Evolutionary conservation across 257 asterid genomes (phyloP), one percentile per base, ranked within the genome.

Genomic region (Nicotiana sylvestris): DNA sequence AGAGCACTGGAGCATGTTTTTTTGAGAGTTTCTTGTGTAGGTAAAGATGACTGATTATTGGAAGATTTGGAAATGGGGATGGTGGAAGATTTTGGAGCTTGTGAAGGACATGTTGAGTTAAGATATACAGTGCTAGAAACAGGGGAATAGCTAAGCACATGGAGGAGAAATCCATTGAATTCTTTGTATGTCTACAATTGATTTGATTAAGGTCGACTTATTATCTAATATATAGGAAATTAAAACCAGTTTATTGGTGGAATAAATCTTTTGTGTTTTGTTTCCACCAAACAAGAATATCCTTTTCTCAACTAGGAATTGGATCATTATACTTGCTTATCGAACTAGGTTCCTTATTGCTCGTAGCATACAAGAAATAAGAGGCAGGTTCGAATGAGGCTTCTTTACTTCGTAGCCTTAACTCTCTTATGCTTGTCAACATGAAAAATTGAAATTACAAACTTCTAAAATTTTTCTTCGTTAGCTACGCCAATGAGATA

Each of bases 41-140:
- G 83, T 86, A 78, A 82, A 92, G 92, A 64, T 92, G 97, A 82
- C 98, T 97, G 69, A 91, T 55, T 18, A 91, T 0, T 35, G 98
- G 97, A 0, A 89, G 86, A 25, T 5, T 80, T n/a, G 85, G 83
- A 76, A 86, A 18, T 8, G 98, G 98, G 60, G 88, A 12, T 0
- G 95, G 98, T 0, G 98, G 95, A 1, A 83, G 89, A 27, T 89
- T 89, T 29, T 79, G 81, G 17, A 89, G 37, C 74, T 82, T 86
- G 82, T 77, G 82, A 70, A 81, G 18, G 64, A 90, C 76, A 18
- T 87, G 86, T 0, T 84, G 86, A 53, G 91, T 82, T 82, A 88
- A 43, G 81, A 91, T 80, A 88, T 90, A 93, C 2, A 89, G 64
- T 17, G 72, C 43, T 9, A 86, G 67, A 53, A 67, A 10, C n/a